phyloP scores from a whole-genome alignment of 371 early-diverging fungal genomes.

The Mucor lusitanicus region DNA sequence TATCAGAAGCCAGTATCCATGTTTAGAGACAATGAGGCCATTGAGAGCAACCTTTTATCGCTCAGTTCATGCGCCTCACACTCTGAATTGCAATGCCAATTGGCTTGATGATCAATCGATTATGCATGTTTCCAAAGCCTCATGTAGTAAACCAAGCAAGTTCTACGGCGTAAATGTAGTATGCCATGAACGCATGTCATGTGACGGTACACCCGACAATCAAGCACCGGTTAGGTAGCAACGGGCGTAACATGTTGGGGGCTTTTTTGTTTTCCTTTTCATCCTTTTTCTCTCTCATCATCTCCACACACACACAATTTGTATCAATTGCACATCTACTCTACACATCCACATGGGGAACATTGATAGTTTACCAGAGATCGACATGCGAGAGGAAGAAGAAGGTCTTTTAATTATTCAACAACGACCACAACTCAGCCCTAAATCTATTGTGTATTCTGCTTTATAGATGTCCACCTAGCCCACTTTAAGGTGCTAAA shows the following conservation, averaged over 20 bases:
- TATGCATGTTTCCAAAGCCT: neutral
- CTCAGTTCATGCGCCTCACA: neutral
- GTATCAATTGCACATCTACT: neutral
- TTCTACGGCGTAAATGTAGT: neutral
- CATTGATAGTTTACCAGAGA: constrained; percentile 18
- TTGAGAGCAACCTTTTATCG: neutral
- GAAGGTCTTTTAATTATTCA: neutral
- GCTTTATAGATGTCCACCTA: constrained; percentile 45
- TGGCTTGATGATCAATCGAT: neutral
- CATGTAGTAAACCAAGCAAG: neutral
- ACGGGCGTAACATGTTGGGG: neutral
- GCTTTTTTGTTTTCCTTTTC: neutral
- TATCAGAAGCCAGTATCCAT: neutral
- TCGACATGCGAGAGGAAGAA: constrained; percentile 9
- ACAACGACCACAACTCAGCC: neutral
- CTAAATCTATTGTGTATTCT: neutral
- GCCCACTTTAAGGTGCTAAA: constrained; percentile 58
- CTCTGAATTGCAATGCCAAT: neutral
- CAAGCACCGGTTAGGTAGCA: neutral
- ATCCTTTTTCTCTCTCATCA: neutral
- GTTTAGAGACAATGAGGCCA: neutral
- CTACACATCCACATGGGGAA: constrained; percentile 17
- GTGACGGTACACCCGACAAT: constrained; percentile 7
- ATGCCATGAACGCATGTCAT: constrained; percentile 6
- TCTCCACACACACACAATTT: neutral